phyloP scores from a whole-genome alignment of 208 protist genomes.

The Acanthamoeba triangularis region DNA sequence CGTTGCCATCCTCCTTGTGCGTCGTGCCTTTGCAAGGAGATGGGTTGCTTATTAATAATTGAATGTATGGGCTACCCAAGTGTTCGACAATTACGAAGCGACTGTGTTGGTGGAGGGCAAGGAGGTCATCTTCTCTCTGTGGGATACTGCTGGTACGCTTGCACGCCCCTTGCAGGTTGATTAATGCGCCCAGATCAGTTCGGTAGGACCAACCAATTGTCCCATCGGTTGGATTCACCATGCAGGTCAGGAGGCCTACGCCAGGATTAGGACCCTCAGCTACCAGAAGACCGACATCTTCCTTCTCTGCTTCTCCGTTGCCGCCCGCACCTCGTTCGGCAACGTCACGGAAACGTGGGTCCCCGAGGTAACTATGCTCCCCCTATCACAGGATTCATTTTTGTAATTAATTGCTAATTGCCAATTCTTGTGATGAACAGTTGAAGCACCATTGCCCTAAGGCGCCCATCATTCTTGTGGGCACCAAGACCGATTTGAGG shows the following conservation, averaged over 20 bases:
- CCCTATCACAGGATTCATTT: too few species aligned
- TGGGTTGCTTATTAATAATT: too few species aligned
- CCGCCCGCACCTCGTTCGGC: conserved; percentile 70
- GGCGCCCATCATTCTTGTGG: conserved; percentile 74
- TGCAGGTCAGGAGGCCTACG: conserved; percentile 72
- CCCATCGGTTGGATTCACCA: background rate
- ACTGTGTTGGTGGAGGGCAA: conserved; percentile 73
- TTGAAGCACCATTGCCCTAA: conserved; percentile 79
- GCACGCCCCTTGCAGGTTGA: too few species aligned
- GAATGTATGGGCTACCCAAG: background rate
- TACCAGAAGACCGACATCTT: conserved; percentile 79
- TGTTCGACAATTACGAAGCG: conserved; percentile 76
- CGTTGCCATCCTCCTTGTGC: too few species aligned
- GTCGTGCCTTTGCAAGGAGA: background rate
- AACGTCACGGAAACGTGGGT: conserved; percentile 76
- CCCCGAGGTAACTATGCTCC: conserved; percentile 55
- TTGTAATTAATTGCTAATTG: too few species aligned
- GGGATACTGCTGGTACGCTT: conserved; percentile 70
- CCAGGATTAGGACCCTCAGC: conserved; percentile 74
- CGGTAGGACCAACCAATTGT: too few species aligned
- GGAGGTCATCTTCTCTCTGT: conserved; percentile 76
- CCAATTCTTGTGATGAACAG: too few species aligned
- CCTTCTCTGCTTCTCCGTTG: conserved; percentile 75
- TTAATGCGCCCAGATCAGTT: too few species aligned
- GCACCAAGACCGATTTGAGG: conserved; percentile 79